Evolutionary conservation across 1,284 basidiomycete genomes (phyloP).

Genomic region (Ganoderma boninense): DNA sequence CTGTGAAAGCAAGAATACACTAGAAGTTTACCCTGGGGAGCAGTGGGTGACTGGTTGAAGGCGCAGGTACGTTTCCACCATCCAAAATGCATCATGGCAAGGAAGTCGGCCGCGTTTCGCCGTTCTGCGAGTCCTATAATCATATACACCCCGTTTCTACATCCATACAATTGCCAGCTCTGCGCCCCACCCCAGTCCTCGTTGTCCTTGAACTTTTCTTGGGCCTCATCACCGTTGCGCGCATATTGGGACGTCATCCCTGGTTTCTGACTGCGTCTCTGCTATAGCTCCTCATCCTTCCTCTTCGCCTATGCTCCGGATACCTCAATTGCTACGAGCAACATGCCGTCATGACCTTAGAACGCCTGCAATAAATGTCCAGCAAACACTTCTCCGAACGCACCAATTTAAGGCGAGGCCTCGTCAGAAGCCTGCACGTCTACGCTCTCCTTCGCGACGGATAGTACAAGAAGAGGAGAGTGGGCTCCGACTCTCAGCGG

Average conservation of each 20-base stretch:
- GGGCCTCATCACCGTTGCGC: no score
- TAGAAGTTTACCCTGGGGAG: neutral
- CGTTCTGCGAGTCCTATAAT: neutral
- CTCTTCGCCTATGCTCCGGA: constrained; percentile 19
- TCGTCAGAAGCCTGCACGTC: neutral
- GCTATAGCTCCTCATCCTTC: no score
- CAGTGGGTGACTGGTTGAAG: neutral
- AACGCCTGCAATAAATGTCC: neutral
- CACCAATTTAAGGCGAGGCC: neutral
- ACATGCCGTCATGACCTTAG: constrained; percentile 24
- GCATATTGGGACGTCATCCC: neutral
- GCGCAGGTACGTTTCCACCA: neutral
- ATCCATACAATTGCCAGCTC: neutral
- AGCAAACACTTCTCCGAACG: constrained; percentile 11
- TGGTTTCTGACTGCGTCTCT: neutral
- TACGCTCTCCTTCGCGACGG: neutral
- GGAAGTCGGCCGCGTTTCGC: no score
- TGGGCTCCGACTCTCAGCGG: constrained; percentile 2
- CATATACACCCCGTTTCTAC: neutral
- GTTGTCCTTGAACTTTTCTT: no score
- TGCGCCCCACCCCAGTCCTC: no score
- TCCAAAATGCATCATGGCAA: neutral
- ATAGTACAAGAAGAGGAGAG: neutral
- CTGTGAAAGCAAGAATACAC: neutral
- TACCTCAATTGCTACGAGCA: constrained; percentile 17